phyloP scores from a whole-genome alignment of 345 rosid species.

The Moringa oleifera region DNA sequence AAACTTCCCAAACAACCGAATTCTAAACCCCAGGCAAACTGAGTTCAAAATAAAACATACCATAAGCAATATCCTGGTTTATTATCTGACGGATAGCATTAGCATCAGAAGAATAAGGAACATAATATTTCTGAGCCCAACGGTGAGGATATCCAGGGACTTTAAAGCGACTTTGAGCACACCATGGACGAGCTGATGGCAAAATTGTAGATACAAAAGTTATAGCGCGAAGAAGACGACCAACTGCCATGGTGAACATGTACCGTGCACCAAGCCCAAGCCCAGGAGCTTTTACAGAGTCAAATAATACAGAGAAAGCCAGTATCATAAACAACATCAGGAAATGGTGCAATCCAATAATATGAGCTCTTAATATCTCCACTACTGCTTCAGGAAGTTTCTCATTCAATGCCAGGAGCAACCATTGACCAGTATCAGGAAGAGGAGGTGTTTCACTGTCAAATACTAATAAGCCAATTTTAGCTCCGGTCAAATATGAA shows the following conservation, averaged over 20 bases:
- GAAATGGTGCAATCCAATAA: conserved; percentile 79
- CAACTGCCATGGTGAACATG: conserved; percentile 89
- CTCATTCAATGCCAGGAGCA: conserved; percentile 81
- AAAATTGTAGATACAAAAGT: conserved; percentile 80
- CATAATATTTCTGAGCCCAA: conserved; percentile 89
- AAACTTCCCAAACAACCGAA: too few species aligned
- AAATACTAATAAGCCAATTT: conserved; percentile 23
- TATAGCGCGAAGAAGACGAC: conserved; percentile 89
- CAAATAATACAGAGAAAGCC: conserved; percentile 82
- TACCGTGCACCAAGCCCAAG: conserved; percentile 87
- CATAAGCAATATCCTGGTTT: conserved; percentile 54
- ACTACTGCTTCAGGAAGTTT: conserved; percentile 66
- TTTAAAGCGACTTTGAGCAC: conserved; percentile 62
- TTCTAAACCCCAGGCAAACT: too few species aligned
- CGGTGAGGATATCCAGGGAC: conserved; percentile 74
- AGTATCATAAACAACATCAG: conserved; percentile 86
- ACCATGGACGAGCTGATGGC: conserved; percentile 96
- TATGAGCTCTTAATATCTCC: conserved; percentile 71
- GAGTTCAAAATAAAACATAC: conserved; percentile 23
- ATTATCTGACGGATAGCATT: conserved; percentile 58
- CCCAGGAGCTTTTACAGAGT: conserved; percentile 83
- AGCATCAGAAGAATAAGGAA: conserved; percentile 76
- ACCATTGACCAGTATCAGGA: conserved; percentile 95
- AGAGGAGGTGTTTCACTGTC: conserved; percentile 70
- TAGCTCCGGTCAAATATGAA: conserved; percentile 5